Conservation (phyloP, 2,329 filamentous ascomycete genomes). For the Xylaria digitata region DNA sequence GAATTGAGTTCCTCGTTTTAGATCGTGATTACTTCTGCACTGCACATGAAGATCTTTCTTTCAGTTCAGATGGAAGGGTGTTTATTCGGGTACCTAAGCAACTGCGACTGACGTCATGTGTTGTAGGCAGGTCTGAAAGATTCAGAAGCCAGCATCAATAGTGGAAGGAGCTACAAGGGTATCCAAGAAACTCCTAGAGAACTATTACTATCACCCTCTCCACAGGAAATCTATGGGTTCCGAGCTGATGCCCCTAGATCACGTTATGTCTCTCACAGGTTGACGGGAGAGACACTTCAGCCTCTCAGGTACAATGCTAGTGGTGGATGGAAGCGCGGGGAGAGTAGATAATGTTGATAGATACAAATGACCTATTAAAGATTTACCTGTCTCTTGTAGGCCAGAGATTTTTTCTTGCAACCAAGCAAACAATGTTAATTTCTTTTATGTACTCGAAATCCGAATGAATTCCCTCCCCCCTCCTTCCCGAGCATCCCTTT, state of each 20-base stretch:
- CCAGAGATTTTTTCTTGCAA: background rate
- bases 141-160: background rate
- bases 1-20: background rate
- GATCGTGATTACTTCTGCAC: background rate
- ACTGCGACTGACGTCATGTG: slow-evolving; percentile 14
- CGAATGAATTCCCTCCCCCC: background rate
- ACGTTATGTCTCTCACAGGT: slow-evolving; percentile 32
- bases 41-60: background rate
- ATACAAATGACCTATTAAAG: background rate
- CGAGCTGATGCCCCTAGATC: slow-evolving; percentile 10
- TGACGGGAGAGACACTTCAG: slow-evolving; percentile 34
- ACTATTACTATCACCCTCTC: slow-evolving; percentile 12
- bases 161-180: background rate
- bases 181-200: slow-evolving; percentile 4
- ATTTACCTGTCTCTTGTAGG: background rate
- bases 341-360: background rate
- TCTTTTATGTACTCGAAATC: background rate
- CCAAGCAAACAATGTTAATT: background rate
- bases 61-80: no score
- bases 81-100: background rate
- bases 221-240: slow-evolving; percentile 10
- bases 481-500: background rate
- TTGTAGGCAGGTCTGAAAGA: slow-evolving; percentile 5
- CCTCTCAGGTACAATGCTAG: slow-evolving; percentile 33
- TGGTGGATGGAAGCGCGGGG: slow-evolving; percentile 18